Base-by-base conservation (phyloP, 2,329 filamentous ascomycete genomes). In the Harringtonia lauricola region DNA sequence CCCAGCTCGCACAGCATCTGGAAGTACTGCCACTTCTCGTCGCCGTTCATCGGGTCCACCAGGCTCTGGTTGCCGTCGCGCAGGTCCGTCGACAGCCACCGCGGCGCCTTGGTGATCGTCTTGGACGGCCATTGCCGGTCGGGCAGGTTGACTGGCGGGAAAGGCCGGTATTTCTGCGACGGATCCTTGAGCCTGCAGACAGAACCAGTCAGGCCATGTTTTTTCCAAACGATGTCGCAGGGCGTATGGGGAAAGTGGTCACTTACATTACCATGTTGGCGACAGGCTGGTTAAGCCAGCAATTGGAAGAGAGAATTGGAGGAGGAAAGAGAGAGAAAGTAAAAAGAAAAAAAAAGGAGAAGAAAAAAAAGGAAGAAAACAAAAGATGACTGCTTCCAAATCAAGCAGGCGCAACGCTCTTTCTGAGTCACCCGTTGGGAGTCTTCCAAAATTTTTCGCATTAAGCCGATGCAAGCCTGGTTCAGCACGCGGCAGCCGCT, bases 11-110 rank as follows among this genome's bases (percentile, higher is more conserved):
- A 79, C 43, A 96, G 78, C 87, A 94, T 94, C 65, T 89, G 81
- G 72, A 96, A 96, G 72, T 89, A 96, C 49, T 74, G 72, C 79
- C 84, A 92, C 68, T 96, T 96, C 71, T 95, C 88, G 39, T 95
- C 86, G 53, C 87, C 87, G 58, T 87, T 92, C 89, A 96, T 95
- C 50, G 90, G 89, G 61, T 95, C 86, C 29, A 86, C 80, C 63
- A 95, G 71, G 63, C 83, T 89, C 70, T 96, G 90, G 71, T 95
- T 95, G 45, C 89, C 90, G 70, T 96, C 90, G 57, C 90, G 74
- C 55, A 94, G 67, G 61, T 92, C 85, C 34, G 87, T 94, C 36
- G 85, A 83, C 59, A 95, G 78, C 89, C 89, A 96, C 57, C 90
- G 75, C 30, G 88, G 89, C 40, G 89, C 76, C 66, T 89, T 92